Conservation (phyloP, 345 rosid species). For the Arabis hirsuta region DNA sequence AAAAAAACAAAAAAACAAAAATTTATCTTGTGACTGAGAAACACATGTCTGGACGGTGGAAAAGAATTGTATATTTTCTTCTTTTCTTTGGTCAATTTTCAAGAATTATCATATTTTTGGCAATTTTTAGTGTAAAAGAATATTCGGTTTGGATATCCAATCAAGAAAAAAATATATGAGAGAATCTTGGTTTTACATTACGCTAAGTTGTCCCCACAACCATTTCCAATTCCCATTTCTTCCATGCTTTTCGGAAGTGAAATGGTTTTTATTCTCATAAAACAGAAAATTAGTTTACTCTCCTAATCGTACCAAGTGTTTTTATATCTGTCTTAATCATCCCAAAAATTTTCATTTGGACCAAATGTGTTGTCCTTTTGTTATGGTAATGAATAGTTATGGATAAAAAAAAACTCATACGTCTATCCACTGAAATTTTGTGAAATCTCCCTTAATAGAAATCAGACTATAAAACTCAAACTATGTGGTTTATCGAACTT, state of each 20-base stretch:
- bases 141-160: slow-evolving; percentile 43
- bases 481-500: too few species aligned
- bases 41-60: slow-evolving; percentile 15
- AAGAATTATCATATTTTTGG: slow-evolving; percentile 1
- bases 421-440: too few species aligned
- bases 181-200: slow-evolving; percentile 39
- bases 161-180: background rate
- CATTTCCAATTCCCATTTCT: background rate
- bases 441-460: too few species aligned
- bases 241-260: slow-evolving; percentile 26
- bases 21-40: slow-evolving; percentile 27
- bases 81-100: background rate
- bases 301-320: slow-evolving; percentile 1
- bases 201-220: slow-evolving; percentile 38
- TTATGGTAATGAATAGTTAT: too few species aligned
- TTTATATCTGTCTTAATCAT: slow-evolving; percentile 17
- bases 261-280: too few species aligned
- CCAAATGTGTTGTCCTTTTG: background rate
- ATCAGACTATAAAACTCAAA: too few species aligned
- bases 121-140: slow-evolving; percentile 10
- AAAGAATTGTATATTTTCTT: background rate
- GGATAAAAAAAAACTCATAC: too few species aligned
- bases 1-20: too few species aligned
- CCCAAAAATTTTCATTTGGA: background rate
- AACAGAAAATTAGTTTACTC: background rate